Evolutionary conservation across 306 rosid species (phyloP).

Genomic region (Gastrolobium bilobum): DNA sequence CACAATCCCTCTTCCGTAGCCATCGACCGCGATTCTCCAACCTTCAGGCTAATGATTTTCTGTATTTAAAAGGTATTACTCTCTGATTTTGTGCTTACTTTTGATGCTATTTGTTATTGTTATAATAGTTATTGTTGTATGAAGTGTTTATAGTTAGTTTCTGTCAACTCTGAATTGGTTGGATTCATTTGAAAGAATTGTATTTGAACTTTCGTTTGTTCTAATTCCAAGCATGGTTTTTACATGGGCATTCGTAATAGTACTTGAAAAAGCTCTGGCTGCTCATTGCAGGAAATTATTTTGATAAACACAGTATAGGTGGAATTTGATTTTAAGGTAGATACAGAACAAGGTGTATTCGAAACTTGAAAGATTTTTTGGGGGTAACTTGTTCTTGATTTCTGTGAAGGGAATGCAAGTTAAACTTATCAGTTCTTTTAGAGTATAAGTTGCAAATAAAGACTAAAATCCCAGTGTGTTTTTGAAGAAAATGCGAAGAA

Average conservation of each 20-base stretch:
- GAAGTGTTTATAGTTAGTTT: background rate
- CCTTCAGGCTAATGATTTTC: background rate
- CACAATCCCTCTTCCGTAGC: background rate
- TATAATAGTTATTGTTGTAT: slow-evolving; percentile 11
- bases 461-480: background rate
- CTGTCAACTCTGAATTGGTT: slow-evolving; percentile 11
- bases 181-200: background rate
- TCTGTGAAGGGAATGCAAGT: slow-evolving; percentile 19
- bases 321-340: slow-evolving; percentile 3
- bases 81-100: background rate
- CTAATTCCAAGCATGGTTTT: background rate
- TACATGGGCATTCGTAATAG: background rate
- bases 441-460: slow-evolving; percentile 11
- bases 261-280: background rate
- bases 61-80: background rate
- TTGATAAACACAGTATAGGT: slow-evolving; percentile 6
- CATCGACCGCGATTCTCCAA: background rate
- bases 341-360: background rate
- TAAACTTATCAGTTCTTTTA: background rate
- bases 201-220: slow-evolving; percentile 15
- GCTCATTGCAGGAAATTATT: background rate
- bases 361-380: slow-evolving; percentile 18
- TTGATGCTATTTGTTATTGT: slow-evolving; percentile 2
- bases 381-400: background rate
- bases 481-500: background rate